Evolutionary conservation across 1,284 basidiomycete genomes (phyloP).

Genomic region (Microbotryum scabiosae): DNA sequence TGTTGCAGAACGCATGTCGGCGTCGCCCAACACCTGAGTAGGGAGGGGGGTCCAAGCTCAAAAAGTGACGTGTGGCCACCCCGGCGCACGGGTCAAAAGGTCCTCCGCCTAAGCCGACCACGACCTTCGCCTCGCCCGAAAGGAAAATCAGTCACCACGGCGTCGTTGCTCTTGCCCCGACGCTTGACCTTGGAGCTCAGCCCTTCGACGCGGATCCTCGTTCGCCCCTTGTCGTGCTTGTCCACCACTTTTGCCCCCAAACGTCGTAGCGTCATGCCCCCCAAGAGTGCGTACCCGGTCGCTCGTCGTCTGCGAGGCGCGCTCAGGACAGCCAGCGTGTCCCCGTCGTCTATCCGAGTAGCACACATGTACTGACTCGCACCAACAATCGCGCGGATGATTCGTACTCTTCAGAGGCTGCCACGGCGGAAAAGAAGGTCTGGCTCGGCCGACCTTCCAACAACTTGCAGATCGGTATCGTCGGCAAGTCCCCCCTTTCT

Average conservation of each 20-base stretch:
- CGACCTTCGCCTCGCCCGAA: neutral
- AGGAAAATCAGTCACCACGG: constrained; percentile 4
- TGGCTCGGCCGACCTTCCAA: constrained; percentile 83
- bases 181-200: neutral
- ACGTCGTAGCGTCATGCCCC: constrained; percentile 14
- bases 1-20: too few relatives aligned
- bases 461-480: constrained; percentile 86
- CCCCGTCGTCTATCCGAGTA: too few relatives aligned
- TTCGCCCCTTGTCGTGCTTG: constrained; percentile 7
- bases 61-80: too few relatives aligned
- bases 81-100: neutral
- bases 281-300: constrained; percentile 21
- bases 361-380: too few relatives aligned
- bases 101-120: neutral
- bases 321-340: too few relatives aligned
- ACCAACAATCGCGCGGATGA: constrained; percentile 66
- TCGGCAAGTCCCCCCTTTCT: constrained; percentile 89
- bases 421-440: constrained; percentile 66
- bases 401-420: constrained; percentile 47
- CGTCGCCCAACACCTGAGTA: too few relatives aligned
- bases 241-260: constrained; percentile 3
- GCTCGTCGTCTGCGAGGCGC: too few relatives aligned
- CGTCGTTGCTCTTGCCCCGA: constrained; percentile 9
- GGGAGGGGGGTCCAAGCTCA: too few relatives aligned
- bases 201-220: constrained; percentile 3